phyloP scores from a whole-genome alignment of 352 stramenopile species.

The Phytophthora tentaculata region DNA sequence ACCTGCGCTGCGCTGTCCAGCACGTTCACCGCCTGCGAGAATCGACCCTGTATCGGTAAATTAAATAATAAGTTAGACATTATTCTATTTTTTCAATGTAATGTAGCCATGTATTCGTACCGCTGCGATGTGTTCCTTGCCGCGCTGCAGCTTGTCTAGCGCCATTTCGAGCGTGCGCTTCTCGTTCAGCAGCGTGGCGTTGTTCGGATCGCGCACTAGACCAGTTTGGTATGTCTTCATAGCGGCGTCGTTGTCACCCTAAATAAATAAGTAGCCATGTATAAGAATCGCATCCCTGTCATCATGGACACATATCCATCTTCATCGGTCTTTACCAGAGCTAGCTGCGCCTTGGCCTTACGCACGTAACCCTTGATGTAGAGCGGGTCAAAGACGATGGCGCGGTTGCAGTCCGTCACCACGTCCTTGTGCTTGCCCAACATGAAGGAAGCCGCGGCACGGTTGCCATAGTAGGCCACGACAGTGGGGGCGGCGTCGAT shows the following conservation, averaged over 20 bases:
- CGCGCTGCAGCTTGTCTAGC: constrained; percentile 79
- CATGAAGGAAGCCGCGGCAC: constrained; percentile 92
- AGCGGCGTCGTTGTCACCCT: constrained; percentile 74
- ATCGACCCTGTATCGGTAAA: constrained; percentile 51
- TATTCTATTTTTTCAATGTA: neutral
- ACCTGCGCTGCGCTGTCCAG: constrained; percentile 77
- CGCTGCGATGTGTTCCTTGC: constrained; percentile 70
- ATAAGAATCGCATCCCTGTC: neutral
- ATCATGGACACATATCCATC: constrained; percentile 7
- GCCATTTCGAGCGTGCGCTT: constrained; percentile 83
- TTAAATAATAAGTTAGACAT: constrained; percentile 6
- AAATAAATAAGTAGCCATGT: neutral
- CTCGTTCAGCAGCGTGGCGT: constrained; percentile 73
- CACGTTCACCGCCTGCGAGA: constrained; percentile 70
- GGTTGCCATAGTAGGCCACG: constrained; percentile 91
- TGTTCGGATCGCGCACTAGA: constrained; percentile 80
- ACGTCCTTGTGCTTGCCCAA: constrained; percentile 89
- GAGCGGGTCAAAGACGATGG: constrained; percentile 88
- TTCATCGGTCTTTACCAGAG: constrained; percentile 55
- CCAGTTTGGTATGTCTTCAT: constrained; percentile 82
- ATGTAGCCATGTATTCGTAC: constrained; percentile 41
- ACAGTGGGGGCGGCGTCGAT: constrained; percentile 88
- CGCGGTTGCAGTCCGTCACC: constrained; percentile 90
- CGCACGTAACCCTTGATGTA: constrained; percentile 93
- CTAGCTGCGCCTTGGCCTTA: constrained; percentile 89